Evolutionary conservation across 2,329 filamentous ascomycete genomes (phyloP).

Genomic region (Thelonectria olida): DNA sequence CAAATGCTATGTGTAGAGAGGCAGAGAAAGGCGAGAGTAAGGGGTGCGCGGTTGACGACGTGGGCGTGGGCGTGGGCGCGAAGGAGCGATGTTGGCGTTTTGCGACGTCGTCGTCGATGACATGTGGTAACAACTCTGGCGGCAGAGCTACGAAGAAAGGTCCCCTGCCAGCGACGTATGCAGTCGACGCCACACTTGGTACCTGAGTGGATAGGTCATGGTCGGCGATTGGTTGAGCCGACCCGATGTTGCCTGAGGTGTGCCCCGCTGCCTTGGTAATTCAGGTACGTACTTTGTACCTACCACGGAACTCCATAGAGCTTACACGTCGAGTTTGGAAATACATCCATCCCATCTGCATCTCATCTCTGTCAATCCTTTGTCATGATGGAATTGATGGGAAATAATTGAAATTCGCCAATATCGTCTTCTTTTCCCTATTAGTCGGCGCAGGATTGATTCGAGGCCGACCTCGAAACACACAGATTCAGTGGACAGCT

Average conservation of each 20-base stretch:
- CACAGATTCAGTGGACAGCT: constrained; percentile 1
- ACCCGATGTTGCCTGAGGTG: constrained; percentile 41
- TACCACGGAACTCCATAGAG: no score
- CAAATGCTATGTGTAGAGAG: background rate
- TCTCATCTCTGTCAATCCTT: no score
- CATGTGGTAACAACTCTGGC: constrained; percentile 21
- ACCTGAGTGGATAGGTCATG: background rate
- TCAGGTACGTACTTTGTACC: background rate
- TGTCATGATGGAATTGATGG: background rate
- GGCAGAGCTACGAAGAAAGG: no score
- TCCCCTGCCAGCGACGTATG: constrained; percentile 13
- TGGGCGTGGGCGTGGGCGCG: constrained; percentile 8
- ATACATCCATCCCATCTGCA: no score
- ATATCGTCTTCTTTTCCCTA: background rate
- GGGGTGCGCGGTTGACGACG: constrained; percentile 1
- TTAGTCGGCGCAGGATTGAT: background rate
- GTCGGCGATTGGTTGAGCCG: constrained; percentile 46
- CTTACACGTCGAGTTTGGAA: constrained; percentile 6
- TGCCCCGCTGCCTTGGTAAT: background rate
- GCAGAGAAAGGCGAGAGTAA: background rate
- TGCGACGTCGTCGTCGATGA: constrained; percentile 13
- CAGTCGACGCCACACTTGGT: constrained; percentile 17
- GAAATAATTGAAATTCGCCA: background rate
- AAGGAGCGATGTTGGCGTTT: constrained; percentile 22
- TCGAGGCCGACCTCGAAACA: background rate